Base-by-base conservation (phyloP, 805 yeast species). In the Lachancea nothofagi region DNA sequence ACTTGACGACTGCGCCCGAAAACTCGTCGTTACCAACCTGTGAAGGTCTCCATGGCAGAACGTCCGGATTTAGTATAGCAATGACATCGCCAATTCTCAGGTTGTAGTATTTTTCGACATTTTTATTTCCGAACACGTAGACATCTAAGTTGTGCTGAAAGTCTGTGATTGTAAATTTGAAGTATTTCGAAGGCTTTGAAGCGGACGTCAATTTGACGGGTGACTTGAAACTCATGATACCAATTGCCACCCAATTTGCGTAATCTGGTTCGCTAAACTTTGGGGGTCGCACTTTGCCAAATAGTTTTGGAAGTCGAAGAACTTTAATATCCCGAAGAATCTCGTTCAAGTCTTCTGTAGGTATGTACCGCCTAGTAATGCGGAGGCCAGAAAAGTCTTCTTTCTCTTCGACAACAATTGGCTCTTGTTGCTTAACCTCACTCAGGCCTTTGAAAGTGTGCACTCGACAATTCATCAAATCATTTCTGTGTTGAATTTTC, bases 211-310 rank as follows among this genome's bases (percentile, higher is more conserved):
- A 57, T 46, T 70, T 67, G 3, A 81, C 69, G 6, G 68, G 74
- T 4, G 78, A 65, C 52, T 87, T 87, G 15, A 57, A 53, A 4
- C 77, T 64, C 0, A 89, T 66, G 2, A 84, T 68, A 1, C 95
- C 97, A n/a, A 81, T 52, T 1, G 79, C 72, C n/a, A 80, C 80
- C 83, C 87, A 88, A 54, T 89, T 88, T 3, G 81, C 62, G 51
- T 80, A 80, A 24, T 64, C 62, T 0, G 96, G 95, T 33, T 83
- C 83, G 5, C 62, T 55, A 53, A 74, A 88, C 15, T 74, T 66
- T 0, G 95, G 93, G 2, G 93, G 81, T 21, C 57, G 48, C 1
- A 88, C 77, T 46, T 79, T 77, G 1, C 86, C 81, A 48, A 76
- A 69, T 2, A 83, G 57, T 47, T 78, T 77, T 7, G 73, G 72